phyloP scores from a whole-genome alignment of 345 rosid genomes.

The Kandelia obovata region DNA sequence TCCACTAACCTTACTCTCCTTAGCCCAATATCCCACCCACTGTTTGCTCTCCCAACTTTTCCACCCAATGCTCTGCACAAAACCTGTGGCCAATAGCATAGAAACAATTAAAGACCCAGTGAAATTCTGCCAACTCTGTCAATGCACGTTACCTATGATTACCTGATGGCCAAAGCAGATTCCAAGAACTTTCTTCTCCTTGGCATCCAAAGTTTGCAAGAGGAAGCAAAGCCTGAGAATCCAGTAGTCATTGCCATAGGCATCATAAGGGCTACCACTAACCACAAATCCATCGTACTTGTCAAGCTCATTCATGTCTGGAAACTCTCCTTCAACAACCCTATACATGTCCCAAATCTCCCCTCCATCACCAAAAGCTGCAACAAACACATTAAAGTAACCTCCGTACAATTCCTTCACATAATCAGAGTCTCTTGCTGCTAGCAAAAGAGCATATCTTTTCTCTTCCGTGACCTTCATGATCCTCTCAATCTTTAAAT shows the following conservation, averaged over 20 bases:
- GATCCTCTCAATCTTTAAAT: not conserved
- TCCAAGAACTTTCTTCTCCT: slow-evolving; percentile 77
- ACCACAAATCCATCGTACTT: slow-evolving; percentile 76
- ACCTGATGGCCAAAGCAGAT: slow-evolving; percentile 99
- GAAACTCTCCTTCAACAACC: slow-evolving; percentile 78
- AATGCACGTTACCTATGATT: not conserved
- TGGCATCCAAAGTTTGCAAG: slow-evolving; percentile 57
- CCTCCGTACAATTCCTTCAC: slow-evolving; percentile 69
- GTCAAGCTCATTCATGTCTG: slow-evolving; percentile 52
- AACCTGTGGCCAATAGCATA: slow-evolving; percentile 36
- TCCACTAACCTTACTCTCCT: slow-evolving; percentile 56
- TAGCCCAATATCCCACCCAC: slow-evolving; percentile 72
- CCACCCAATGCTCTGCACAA: slow-evolving; percentile 88
- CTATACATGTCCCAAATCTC: slow-evolving; percentile 73
- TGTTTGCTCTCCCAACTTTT: slow-evolving; percentile 59
- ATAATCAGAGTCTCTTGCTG: slow-evolving; percentile 73
- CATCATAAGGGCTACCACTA: slow-evolving; percentile 78
- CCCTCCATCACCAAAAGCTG: slow-evolving; percentile 71
- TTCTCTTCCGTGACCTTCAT: slow-evolving; percentile 15
- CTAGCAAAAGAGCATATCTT: slow-evolving; percentile 55
- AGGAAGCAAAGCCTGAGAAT: slow-evolving; percentile 65
- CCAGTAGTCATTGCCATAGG: slow-evolving; percentile 72
- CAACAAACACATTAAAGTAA: slow-evolving; percentile 67
- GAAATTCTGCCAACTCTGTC: not conserved
- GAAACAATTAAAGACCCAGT: not conserved